These are phyloP conservation scores for Lenzites betulinus DNA, from an alignment of 768 basidiomycete species.

Conservation along the genomic window DNA sequence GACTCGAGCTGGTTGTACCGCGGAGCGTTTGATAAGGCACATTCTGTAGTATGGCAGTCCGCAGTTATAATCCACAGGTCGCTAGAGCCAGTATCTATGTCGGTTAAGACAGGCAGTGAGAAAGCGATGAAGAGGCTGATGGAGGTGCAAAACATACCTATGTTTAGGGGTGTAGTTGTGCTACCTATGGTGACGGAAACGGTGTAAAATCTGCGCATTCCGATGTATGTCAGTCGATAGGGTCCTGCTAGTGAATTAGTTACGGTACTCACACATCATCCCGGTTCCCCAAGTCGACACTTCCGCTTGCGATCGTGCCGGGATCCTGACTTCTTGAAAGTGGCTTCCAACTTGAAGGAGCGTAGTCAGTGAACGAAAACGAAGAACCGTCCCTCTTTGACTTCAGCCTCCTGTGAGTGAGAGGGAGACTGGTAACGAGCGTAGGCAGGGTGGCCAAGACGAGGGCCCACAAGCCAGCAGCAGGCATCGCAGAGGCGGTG, in stretches of 20 bases:
- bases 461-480: conserved; percentile 19
- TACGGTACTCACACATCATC: conserved; percentile 57
- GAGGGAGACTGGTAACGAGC: conserved; percentile 6
- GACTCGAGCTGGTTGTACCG: conserved; percentile 46
- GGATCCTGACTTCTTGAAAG: too few relatives aligned
- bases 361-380: background rate
- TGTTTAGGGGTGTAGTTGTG: conserved; percentile 52
- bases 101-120: background rate
- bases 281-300: conserved; percentile 59
- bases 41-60: conserved; percentile 44
- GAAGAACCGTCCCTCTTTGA: background rate
- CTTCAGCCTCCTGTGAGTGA: background rate
- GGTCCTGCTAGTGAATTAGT: background rate
- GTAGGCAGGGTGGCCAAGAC: conserved; percentile 4
- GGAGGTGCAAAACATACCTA: conserved; percentile 44
- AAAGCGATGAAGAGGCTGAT: background rate
- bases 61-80: conserved; percentile 75
- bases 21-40: conserved; percentile 39
- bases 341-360: background rate
- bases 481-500: conserved; percentile 18
- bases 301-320: conserved; percentile 20
- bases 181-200: conserved; percentile 60
- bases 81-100: conserved; percentile 73
- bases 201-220: conserved; percentile 56
- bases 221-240: too few relatives aligned